phyloP scores from a whole-genome alignment of 2,329 filamentous ascomycete species.

The Mycosphaerella arachidis region DNA sequence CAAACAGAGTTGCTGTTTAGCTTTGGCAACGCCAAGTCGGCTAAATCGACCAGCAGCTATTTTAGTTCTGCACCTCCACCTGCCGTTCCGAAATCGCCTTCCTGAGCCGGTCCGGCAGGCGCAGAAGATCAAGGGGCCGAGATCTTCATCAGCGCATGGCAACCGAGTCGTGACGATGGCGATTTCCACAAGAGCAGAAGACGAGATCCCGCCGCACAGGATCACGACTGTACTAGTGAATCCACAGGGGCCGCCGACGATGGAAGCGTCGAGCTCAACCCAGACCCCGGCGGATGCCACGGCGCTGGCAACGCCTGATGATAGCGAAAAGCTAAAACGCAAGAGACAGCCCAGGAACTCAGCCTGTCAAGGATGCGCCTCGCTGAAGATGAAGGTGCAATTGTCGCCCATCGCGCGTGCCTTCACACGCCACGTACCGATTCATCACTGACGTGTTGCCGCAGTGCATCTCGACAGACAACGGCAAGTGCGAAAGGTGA shows the following conservation, averaged over 20 bases:
- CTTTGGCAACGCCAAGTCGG: background rate
- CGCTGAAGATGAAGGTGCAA: conserved; percentile 27
- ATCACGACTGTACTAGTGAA: background rate
- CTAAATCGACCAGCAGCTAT: background rate
- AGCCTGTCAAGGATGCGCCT: conserved; percentile 26
- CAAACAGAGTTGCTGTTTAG: background rate
- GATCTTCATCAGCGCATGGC: background rate
- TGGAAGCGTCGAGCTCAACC: conserved; percentile 3
- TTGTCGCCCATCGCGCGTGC: background rate
- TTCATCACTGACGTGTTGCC: background rate
- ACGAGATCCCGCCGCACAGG: background rate
- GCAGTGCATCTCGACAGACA: conserved; percentile 16
- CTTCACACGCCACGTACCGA: background rate
- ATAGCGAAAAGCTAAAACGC: conserved; percentile 17
- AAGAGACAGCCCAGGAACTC: conserved; percentile 28
- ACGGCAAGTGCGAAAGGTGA: conserved; percentile 24
- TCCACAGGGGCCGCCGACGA: background rate
- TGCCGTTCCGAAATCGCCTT: background rate
- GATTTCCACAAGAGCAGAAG: background rate
- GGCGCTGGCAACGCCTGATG: conserved; percentile 7
- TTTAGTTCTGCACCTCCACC: background rate
- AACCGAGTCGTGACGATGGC: background rate
- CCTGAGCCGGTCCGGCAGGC: background rate
- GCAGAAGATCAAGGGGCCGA: background rate
- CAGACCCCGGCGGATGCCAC: conserved; percentile 2